A percentile compares a stretch with the other conserved stretches of the same genome.
phyloP scores from a whole-genome alignment of 2,329 filamentous ascomycete species.

The Ciborinia camelliae region DNA sequence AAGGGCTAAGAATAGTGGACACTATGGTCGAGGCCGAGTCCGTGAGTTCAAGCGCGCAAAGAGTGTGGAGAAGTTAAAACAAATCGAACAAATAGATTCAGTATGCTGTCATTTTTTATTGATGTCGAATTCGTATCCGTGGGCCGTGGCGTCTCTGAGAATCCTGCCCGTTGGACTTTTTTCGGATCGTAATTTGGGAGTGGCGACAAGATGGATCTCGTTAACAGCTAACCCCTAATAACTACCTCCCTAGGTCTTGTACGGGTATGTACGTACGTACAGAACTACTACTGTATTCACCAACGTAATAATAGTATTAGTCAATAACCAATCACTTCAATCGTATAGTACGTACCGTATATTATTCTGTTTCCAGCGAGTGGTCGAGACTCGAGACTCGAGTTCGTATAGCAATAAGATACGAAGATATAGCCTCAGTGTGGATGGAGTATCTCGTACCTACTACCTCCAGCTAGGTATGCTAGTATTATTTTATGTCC shows the following conservation, averaged over 20 bases:
- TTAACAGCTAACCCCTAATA: neutral
- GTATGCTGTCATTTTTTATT: neutral
- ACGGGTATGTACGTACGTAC: neutral
- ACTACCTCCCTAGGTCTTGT: neutral
- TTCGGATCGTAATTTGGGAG: too few species aligned
- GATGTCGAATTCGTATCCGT: neutral
- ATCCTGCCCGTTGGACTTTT: neutral
- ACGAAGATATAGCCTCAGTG: neutral
- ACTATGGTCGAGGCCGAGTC: constrained; percentile 22
- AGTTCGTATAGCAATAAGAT: neutral
- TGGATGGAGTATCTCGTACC: neutral
- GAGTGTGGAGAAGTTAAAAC: constrained; percentile 20
- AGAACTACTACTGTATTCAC: neutral
- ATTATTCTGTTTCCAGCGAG: neutral
- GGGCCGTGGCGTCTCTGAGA: neutral
- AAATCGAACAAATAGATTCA: constrained; percentile 10
- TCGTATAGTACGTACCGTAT: too few species aligned
- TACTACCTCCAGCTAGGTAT: too few species aligned
- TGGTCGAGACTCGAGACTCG: neutral
- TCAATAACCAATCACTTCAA: neutral
- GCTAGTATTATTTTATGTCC: neutral
- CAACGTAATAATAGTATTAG: neutral
- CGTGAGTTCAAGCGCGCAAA: constrained; percentile 11
- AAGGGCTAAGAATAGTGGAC: constrained; percentile 23
- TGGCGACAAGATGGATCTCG: constrained; percentile 11